A percentile compares a stretch with the other conserved stretches of the same genome.
Conservation (phyloP, 2,329 filamentous ascomycete species). For the Paracamarosporium sp. region DNA sequence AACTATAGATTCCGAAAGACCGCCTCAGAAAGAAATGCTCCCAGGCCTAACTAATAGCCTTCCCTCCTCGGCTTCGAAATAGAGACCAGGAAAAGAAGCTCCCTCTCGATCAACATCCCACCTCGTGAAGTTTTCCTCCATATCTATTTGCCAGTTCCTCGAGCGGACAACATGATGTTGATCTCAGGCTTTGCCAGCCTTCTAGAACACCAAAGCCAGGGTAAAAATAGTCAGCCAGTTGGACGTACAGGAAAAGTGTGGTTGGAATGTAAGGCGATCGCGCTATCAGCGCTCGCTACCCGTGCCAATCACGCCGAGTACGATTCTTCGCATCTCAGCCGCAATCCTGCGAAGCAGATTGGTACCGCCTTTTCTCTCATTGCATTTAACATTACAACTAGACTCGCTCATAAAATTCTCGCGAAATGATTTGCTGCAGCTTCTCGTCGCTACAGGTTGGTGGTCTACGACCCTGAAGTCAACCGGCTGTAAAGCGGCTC, state of each 20-base stretch:
- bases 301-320: background rate
- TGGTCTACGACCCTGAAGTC: background rate
- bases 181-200: too few species aligned
- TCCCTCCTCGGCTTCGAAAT: too few species aligned
- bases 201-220: too few species aligned
- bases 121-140: too few species aligned
- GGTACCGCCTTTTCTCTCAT: background rate
- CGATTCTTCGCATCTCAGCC: background rate
- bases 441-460: background rate
- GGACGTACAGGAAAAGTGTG: background rate
- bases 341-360: background rate
- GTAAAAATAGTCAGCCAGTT: background rate
- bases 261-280: too few species aligned
- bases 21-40: too few species aligned
- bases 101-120: too few species aligned
- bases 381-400: background rate
- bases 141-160: too few species aligned
- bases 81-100: too few species aligned
- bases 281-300: background rate
- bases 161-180: too few species aligned
- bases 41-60: too few species aligned
- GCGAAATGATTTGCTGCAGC: background rate
- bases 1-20: too few species aligned
- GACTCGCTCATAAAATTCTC: background rate
- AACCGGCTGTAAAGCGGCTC: background rate